Conservation (phyloP, 2,329 filamentous ascomycete species). For the Aureobasidium sp. region DNA sequence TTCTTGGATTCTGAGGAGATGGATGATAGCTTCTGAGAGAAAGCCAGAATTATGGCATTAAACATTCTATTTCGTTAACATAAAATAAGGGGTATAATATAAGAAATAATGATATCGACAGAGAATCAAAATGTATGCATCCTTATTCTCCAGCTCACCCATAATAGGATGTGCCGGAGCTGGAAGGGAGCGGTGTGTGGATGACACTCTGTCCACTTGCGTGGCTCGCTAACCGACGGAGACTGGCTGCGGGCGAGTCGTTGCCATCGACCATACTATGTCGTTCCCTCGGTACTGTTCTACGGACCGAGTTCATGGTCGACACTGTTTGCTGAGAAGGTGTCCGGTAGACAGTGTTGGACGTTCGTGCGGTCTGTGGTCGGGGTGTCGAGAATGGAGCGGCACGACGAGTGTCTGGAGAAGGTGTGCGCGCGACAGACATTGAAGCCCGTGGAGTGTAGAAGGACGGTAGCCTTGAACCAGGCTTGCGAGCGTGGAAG, state of each 20-base stretch:
- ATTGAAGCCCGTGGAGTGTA: slow-evolving; percentile 11
- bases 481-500: not conserved
- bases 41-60: too few relatives aligned
- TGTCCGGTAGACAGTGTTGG: not conserved
- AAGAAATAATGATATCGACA: not conserved
- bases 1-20: too few relatives aligned
- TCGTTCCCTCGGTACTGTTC: not conserved
- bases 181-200: not conserved
- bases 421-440: slow-evolving; percentile 6
- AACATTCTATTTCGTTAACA: too few relatives aligned
- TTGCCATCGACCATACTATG: not conserved
- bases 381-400: slow-evolving; percentile 1
- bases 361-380: not conserved
- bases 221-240: not conserved
- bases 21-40: too few relatives aligned
- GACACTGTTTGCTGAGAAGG: slow-evolving; percentile 2
- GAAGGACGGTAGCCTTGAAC: slow-evolving; percentile 2
- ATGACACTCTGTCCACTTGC: slow-evolving; percentile 3
- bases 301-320: not conserved
- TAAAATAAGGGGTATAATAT: too few relatives aligned
- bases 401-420: not conserved
- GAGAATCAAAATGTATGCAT: not conserved
- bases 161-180: not conserved
- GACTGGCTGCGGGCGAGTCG: not conserved
- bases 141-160: not conserved